phyloP scores from a whole-genome alignment of 441 rosid species.

The Mallotus japonicus region DNA sequence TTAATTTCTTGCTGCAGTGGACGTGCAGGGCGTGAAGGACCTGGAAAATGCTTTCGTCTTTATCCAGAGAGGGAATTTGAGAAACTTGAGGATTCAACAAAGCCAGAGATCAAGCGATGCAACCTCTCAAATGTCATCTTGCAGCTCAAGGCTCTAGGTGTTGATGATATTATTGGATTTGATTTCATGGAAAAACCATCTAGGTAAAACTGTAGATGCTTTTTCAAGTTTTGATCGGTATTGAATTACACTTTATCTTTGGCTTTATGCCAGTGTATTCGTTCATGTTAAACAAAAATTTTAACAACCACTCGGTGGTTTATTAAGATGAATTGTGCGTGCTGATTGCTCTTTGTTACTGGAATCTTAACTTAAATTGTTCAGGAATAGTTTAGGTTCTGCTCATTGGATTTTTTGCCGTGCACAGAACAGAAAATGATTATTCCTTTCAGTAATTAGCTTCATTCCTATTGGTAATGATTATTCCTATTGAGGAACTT shows the following conservation, averaged over 20 bases:
- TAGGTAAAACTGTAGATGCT: conserved; percentile 43
- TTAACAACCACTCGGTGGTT: background rate
- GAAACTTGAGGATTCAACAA: conserved; percentile 85
- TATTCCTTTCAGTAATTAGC: background rate
- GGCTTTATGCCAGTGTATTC: background rate
- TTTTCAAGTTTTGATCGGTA: conserved; percentile 10
- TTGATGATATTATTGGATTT: conserved; percentile 89
- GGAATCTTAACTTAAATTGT: background rate
- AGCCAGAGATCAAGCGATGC: conserved; percentile 90
- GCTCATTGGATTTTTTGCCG: background rate
- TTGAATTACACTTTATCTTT: background rate
- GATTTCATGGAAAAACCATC: conserved; percentile 93
- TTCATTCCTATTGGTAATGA: too few relatives aligned
- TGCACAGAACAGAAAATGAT: background rate
- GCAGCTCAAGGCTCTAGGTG: conserved; percentile 89
- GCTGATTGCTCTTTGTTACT: background rate
- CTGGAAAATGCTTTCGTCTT: conserved; percentile 88
- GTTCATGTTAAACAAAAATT: background rate
- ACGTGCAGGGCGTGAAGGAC: conserved; percentile 97
- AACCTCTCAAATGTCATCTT: conserved; percentile 87
- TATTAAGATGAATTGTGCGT: background rate
- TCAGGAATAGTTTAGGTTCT: background rate
- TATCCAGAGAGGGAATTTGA: conserved; percentile 88
- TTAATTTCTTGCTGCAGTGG: conserved; percentile 56
- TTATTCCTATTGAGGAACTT: background rate